Percentiles rank a stretch among this genome's conserved stretches.
phyloP scores from a whole-genome alignment of 441 rosid species.

The Populus hybrid region DNA sequence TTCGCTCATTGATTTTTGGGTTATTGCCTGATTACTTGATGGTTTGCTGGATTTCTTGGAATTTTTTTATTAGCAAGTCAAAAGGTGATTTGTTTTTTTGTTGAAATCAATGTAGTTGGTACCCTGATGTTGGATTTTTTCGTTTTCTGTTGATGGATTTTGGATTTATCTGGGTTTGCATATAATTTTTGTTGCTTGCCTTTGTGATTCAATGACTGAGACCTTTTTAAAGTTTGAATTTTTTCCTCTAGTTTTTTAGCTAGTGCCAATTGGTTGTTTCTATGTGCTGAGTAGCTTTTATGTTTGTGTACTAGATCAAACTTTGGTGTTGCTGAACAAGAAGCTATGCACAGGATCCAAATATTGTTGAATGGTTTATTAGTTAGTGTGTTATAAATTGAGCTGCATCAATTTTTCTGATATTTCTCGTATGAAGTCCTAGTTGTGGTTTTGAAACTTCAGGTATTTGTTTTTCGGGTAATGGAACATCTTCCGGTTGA shows the following conservation, averaged over 20 bases:
- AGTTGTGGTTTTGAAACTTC: constrained; percentile 6
- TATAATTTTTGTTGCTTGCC: not conserved
- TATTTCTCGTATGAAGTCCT: not conserved
- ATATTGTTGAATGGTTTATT: constrained; percentile 4
- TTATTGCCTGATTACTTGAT: constrained; percentile 1
- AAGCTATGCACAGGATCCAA: not conserved
- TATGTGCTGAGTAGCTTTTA: constrained; percentile 15
- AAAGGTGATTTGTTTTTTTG: too few species aligned
- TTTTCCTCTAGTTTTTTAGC: not conserved
- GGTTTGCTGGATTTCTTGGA: not conserved
- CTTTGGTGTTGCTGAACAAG: constrained; percentile 8
- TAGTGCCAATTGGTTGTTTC: not conserved
- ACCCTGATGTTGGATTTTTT: not conserved
- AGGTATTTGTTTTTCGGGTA: constrained; percentile 6
- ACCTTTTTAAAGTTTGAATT: not conserved
- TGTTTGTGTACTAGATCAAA: constrained; percentile 13
- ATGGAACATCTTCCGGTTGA: constrained; percentile 58
- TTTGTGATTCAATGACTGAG: not conserved
- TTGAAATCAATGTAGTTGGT: constrained; percentile 1
- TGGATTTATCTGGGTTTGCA: constrained; percentile 1
- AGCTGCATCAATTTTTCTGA: not conserved
- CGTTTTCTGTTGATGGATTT: constrained; percentile 2
- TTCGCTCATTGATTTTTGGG: not conserved
- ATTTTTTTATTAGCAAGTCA: too few species aligned
- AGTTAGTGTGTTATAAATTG: not conserved